A percentile compares a stretch with the other conserved stretches of the same genome.
These are phyloP conservation scores for Rossbeevera mucosa DNA, from an alignment of 768 basidiomycete species.

Conservation along the genomic window DNA sequence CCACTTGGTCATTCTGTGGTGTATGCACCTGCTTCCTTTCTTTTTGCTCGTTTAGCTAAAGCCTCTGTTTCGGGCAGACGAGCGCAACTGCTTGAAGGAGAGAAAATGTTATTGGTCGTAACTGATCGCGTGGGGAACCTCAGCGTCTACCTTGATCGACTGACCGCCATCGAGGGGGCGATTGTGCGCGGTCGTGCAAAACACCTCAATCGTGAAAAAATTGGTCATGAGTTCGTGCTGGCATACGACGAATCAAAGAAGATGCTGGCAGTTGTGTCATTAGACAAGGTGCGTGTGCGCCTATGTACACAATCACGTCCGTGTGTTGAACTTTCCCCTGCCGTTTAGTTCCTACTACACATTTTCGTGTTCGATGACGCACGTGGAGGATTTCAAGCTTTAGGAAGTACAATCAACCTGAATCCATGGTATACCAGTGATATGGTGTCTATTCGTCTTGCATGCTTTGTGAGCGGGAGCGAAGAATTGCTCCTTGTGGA, in stretches of 20 bases:
- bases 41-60: background rate
- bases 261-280: conserved; percentile 42
- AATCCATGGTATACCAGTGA: conserved; percentile 37
- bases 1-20: conserved; percentile 17
- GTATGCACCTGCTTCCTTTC: conserved; percentile 2
- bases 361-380: conserved; percentile 46
- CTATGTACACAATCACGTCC: fast-evolving
- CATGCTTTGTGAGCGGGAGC: conserved; percentile 44
- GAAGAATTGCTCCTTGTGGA: conserved; percentile 55
- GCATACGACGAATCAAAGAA: conserved; percentile 51
- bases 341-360: conserved; percentile 35
- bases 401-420: conserved; percentile 40
- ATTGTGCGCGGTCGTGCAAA: conserved; percentile 28
- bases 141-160: conserved; percentile 37
- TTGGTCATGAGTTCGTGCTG: conserved; percentile 42
- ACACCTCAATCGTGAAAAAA: conserved; percentile 39
- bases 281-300: conserved; percentile 33
- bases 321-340: background rate
- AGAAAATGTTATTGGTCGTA: conserved; percentile 41
- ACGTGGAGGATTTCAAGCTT: conserved; percentile 35
- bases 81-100: conserved; percentile 38
- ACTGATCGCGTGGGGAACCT: conserved; percentile 33
- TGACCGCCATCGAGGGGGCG: conserved; percentile 30
- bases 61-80: conserved; percentile 19
- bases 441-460: conserved; percentile 27